Evolutionary conservation across 768 basidiomycete genomes (phyloP), one percentile per base, ranked within the genome.

Genomic region (Boletus subcaerulescens): DNA sequence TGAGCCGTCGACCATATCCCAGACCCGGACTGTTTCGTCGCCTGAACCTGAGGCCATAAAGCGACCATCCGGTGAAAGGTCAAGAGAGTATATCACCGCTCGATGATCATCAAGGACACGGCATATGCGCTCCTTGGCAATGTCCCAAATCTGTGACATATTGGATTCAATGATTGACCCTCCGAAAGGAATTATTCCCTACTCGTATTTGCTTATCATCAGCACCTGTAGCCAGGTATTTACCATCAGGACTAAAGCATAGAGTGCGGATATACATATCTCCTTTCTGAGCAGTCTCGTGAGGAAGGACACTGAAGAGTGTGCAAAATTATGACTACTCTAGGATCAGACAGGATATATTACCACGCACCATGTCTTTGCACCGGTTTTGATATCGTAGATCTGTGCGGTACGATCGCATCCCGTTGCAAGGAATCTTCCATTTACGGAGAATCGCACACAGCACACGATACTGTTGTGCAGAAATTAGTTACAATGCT

Each of bases 321-420:
- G 49, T n/a, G n/a, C n/a, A n/a, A 20, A 44, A 26, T 26, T 52
- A 48, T 51, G 51, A 61, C 47, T 48, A 59, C 46, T 51, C 32
- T 46, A 33, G 44, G 9, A 45, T 45, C 14, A 18, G 26, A 11
- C n/a, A 41, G 14, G 50, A 33, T 9, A 55, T 4, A 38, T 52
- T 39, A 47, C 59, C 32, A 69, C 85, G 51, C 60, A 93, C 94
- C 89, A 93, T 31, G 87, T 86, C 74, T 91, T 93, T 0, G 66
- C 69, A 8, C 95, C 95, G 0, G 90, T 88, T 73, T 89, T 89
- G 26, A 88, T 89, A 67, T 98, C 93, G 69, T 91, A 98, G 52
- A 98, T 94, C 71, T 97, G 94, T 20, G 94, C 92, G 0, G 93
- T 91, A 39, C 92, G 81, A 73, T 98, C 98, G 74, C 94, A 98